Evolutionary conservation across 2,329 filamentous ascomycete genomes (phyloP), one percentile per base, ranked within the genome.

Genomic region (Fusarium sp.): DNA sequence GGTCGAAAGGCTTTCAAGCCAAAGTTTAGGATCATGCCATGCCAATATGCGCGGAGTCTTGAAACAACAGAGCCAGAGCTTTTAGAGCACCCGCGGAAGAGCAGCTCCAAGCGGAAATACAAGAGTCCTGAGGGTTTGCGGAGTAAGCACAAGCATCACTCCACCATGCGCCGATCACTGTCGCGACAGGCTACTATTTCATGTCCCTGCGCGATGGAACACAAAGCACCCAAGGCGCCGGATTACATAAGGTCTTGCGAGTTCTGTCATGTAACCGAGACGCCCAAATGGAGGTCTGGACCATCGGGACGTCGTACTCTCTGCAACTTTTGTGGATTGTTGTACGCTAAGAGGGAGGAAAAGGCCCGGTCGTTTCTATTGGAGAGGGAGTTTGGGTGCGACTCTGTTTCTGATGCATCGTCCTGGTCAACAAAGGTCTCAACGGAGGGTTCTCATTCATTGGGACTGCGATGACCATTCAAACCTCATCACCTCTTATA

Each of bases 311-410:
- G 14, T 18, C 14, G 29, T 3, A 65, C 33, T 9, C 66, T 69
- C 11, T 69, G 66, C 36, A 69, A 69, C 10, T 58, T 69, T 14
- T 69, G 66, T 31, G 66, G 66, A 14, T 49, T 69, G 42, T 7
- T 69, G 12, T 69, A 69, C 20, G 46, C 42, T 0, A 69, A 69
- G 41, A 61, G 55, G 17, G 41, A 53, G 12, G 22, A 39, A 1
- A 53, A 31, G n/a, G 46, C 54, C 3, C 49, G 49, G 20, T 67
- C 54, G 3, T 39, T 38, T 4, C 7, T 67, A 18, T 8, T 67
- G 7, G 10, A 22, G 14, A 22, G 41, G 35, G 31, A 33, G 2
- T 29, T 47, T 14, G 31, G 53, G 1, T 20, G 53, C 6, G 22
- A 35, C 13, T 56, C 39, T 8, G 11, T 35, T 29, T 33, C 22